A percentile compares a stretch with the other conserved stretches of the same genome.
Evolutionary conservation across 2,329 filamentous ascomycete genomes (phyloP).

Genomic region (Metarhizium humberi): DNA sequence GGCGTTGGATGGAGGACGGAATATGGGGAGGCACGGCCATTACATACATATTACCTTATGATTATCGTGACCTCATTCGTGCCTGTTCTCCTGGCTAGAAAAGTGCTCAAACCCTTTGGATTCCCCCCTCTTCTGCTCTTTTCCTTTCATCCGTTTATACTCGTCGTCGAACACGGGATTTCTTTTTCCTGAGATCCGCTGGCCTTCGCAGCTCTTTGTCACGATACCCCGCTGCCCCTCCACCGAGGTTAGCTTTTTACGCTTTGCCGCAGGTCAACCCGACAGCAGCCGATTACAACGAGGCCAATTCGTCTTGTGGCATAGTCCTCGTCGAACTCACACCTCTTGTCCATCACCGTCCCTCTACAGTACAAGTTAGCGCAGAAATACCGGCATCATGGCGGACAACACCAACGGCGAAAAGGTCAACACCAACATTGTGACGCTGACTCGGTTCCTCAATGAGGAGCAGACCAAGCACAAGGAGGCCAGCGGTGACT

Average conservation of each 20-base stretch:
- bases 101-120: neutral
- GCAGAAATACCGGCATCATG: slow-evolving; percentile 14
- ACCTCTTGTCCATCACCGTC: neutral
- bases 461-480: slow-evolving; percentile 93
- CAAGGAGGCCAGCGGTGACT: slow-evolving; percentile 93
- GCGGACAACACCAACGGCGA: slow-evolving; percentile 43
- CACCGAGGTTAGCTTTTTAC: slow-evolving; percentile 5
- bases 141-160: too few relatives aligned
- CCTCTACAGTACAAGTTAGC: neutral
- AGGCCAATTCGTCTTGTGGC: neutral
- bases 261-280: neutral
- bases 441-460: slow-evolving; percentile 90
- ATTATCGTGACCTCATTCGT: neutral
- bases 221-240: slow-evolving; percentile 4
- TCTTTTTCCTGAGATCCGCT: too few relatives aligned
- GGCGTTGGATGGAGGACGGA: neutral
- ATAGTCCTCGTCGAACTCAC: neutral
- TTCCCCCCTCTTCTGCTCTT: neutral
- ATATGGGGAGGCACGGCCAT: too few relatives aligned
- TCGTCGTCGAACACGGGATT: too few relatives aligned
- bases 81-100: neutral
- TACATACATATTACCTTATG: neutral
- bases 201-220: neutral
- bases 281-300: slow-evolving; percentile 4
- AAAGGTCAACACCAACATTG: slow-evolving; percentile 89